Evolutionary conservation across 306 rosid species (phyloP), one percentile per base, ranked within the genome.

Genomic region (Trichosanthes truncata): DNA sequence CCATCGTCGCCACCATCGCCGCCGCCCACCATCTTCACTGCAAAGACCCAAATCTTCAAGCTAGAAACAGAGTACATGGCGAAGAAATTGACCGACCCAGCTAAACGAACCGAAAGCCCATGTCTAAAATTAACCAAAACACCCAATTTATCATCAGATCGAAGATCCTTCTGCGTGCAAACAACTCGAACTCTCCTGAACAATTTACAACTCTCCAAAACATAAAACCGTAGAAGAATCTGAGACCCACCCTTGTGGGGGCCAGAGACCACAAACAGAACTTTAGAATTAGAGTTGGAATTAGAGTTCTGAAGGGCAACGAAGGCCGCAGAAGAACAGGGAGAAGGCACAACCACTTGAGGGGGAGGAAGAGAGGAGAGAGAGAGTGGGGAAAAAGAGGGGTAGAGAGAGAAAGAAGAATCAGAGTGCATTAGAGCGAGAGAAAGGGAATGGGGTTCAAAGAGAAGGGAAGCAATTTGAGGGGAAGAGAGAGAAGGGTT

Each of bases 401-500:
- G 92, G 85, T 87, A 94, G 79, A 94, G 97, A 78, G 97, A 91
- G 69, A 94, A 51, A 7, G 97, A 88, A 10, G 98, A 89, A 78
- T 94, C 97, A 67, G 96, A 86, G 86, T 94, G 93, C 83, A 88
- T 85, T 5, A 94, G 94, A 65, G 98, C 92, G 14, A 92, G 93
- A 21, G 97, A 89, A 56, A 82, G 93, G 21, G 97, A 91, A 69
- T 69, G 55, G 66, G 97, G 92, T 49, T 94, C 98, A 68, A 91
- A 92, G 86, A 87, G 93, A 66, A 92, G 56, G 23, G 97, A 90
- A 78, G 90, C 49, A 35, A 87, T 72, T 82, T 61, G 80, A 2
- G 88, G 86, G 13, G 93, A 87, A 6, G 89, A 86, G 81, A 89
- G 86, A 41, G 92, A 87, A 25, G 84, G 83, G 78, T 75, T 81